Conservation (phyloP, 495 filamentous ascomycete genomes). For the Neurospora sp. region DNA sequence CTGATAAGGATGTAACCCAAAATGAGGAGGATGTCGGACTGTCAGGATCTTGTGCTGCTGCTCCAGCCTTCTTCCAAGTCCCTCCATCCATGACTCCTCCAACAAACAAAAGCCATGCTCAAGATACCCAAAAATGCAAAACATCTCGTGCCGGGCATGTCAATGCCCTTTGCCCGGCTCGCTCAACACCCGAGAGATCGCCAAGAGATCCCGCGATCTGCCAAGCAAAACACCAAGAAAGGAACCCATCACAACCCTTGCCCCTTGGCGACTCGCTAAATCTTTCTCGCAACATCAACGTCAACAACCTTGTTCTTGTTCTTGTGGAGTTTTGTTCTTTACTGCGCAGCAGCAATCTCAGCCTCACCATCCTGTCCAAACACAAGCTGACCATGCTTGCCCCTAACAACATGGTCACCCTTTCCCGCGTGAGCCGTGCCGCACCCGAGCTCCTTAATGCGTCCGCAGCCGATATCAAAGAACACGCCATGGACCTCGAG, state of each 20-base stretch:
- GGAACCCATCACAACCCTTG: too few species aligned
- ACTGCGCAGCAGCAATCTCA: not conserved
- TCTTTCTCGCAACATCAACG: not conserved
- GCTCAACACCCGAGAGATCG: not conserved
- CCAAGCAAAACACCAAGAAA: too few species aligned
- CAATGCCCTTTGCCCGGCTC: not conserved
- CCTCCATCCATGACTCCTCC: not conserved
- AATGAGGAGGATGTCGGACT: not conserved
- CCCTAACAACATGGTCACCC: constrained; percentile 28
- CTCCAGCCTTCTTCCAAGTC: not conserved
- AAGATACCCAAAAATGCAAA: not conserved
- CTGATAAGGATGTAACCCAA: not conserved
- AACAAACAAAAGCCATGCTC: not conserved
- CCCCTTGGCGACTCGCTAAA: not conserved
- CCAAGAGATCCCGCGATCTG: not conserved
- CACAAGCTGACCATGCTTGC: constrained; percentile 40
- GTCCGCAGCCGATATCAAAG: constrained; percentile 55
- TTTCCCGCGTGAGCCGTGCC: constrained; percentile 20
- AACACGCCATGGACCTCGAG: constrained; percentile 63
- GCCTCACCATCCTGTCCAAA: constrained; percentile 16
- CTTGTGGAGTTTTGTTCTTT: not conserved
- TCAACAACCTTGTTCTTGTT: not conserved
- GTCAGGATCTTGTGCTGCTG: not conserved
- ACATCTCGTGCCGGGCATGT: not conserved
- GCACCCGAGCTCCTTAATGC: constrained; percentile 46